Conservation (phyloP, 805 yeast species). For the Lachancea fermentati region DNA sequence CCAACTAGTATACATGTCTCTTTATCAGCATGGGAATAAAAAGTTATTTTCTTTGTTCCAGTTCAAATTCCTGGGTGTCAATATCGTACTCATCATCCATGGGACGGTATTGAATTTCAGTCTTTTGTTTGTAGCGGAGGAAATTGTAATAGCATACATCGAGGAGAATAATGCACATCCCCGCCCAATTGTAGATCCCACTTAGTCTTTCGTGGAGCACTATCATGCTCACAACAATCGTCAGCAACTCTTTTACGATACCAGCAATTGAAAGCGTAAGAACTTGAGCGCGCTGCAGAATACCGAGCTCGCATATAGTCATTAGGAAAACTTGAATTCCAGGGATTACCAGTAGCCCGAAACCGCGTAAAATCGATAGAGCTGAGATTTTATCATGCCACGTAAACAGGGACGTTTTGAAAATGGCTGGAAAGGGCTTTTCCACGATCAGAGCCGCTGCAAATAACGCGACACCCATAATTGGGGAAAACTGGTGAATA, state of each 20-base stretch:
- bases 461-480: conserved; percentile 64
- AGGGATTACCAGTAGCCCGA: conserved; percentile 63
- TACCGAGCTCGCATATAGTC: conserved; percentile 83
- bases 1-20: too few relatives aligned
- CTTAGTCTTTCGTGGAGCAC: conserved; percentile 67
- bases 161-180: conserved; percentile 64
- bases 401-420: conserved; percentile 22
- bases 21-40: too few relatives aligned
- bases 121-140: conserved; percentile 40
- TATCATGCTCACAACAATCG: conserved; percentile 61
- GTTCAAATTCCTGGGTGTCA: conserved; percentile 11
- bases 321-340: conserved; percentile 83
- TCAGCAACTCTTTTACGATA: conserved; percentile 83
- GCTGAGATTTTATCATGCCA: conserved; percentile 10
- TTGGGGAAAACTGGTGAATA: conserved; percentile 77
- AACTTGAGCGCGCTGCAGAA: conserved; percentile 76
- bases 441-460: conserved; percentile 63
- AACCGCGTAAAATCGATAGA: conserved; percentile 43
- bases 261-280: conserved; percentile 88
- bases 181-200: conserved; percentile 61
- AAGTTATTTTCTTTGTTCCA: conserved; percentile 2
- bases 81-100: conserved; percentile 8
- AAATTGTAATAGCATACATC: conserved; percentile 84
- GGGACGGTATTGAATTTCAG: neutral
- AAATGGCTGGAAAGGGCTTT: conserved; percentile 39